phyloP scores from a whole-genome alignment of 2,329 filamentous ascomycete genomes.

The Lomentospora prolificans region DNA sequence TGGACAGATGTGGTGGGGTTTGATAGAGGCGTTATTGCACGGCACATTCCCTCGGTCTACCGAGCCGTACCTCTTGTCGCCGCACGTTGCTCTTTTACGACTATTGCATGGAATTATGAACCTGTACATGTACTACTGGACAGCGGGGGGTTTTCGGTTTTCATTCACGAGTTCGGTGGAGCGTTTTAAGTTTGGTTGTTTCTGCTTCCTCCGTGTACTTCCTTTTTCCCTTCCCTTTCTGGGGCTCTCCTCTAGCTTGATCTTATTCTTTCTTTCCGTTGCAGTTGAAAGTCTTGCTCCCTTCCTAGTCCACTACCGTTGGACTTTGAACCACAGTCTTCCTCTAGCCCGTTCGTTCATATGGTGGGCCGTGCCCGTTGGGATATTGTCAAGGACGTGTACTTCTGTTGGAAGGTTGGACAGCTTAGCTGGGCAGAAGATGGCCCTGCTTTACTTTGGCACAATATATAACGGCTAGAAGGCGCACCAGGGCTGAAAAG shows the following conservation, averaged over 20 bases:
- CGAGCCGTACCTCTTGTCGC: neutral
- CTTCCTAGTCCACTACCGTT: neutral
- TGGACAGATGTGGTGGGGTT: neutral
- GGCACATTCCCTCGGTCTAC: neutral
- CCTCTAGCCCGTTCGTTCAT: no score
- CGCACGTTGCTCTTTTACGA: constrained; percentile 1
- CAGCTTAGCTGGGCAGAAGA: no score
- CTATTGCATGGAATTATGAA: constrained; percentile 1
- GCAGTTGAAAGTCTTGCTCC: neutral
- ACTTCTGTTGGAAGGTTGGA: no score
- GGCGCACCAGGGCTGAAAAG: no score
- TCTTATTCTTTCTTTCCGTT: neutral
- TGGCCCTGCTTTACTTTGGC: no score
- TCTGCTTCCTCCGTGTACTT: neutral
- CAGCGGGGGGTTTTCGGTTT: neutral
- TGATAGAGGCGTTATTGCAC: neutral
- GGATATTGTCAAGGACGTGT: no score
- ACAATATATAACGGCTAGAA: no score
- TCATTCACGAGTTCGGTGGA: neutral
- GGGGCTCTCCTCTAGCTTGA: neutral
- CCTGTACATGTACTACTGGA: constrained; percentile 1
- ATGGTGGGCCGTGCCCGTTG: no score
- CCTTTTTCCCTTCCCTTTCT: neutral
- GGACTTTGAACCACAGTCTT: neutral
- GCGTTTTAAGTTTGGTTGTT: neutral